These are phyloP conservation scores for Silene vulgaris DNA, from an alignment of 179 eudicot species.

Conservation along the genomic window DNA sequence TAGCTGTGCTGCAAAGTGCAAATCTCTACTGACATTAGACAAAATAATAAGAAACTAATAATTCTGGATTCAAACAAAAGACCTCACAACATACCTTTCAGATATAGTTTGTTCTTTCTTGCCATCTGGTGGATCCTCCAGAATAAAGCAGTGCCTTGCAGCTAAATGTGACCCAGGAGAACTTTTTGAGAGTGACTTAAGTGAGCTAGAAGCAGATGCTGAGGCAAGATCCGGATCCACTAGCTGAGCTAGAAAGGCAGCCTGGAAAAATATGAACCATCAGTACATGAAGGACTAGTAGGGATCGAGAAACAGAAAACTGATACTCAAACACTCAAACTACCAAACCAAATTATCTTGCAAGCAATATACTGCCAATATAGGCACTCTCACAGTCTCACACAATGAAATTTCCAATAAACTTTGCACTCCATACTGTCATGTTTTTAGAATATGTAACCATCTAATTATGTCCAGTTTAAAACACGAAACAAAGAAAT, in stretches of 20 bases:
- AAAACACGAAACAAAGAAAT: not conserved
- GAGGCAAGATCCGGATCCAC: conserved; percentile 65
- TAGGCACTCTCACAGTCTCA: not conserved
- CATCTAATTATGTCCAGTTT: not conserved
- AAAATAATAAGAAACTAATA: not conserved
- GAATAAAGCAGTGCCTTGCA: conserved; percentile 70
- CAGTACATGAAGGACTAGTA: conserved; percentile 8
- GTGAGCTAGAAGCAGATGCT: conserved; percentile 51
- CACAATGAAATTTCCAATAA: not conserved
- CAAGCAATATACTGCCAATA: not conserved
- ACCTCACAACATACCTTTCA: conserved; percentile 42
- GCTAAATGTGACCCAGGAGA: conserved; percentile 63
- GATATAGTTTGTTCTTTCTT: conserved; percentile 40
- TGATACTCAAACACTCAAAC: not conserved
- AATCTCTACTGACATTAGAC: conserved; percentile 19
- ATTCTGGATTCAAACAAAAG: conserved; percentile 18
- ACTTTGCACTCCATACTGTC: not conserved
- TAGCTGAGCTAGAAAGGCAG: conserved; percentile 61
- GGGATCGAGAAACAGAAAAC: not conserved
- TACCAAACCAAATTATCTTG: not conserved
- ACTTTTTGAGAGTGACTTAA: conserved; percentile 45
- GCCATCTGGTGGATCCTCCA: conserved; percentile 76
- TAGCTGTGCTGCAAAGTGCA: conserved; percentile 42
- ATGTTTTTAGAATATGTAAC: not conserved
- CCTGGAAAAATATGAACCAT: conserved; percentile 44